Evolutionary conservation across 2,329 filamentous ascomycete species (phyloP).

Genomic region (Epichloe scottii): DNA sequence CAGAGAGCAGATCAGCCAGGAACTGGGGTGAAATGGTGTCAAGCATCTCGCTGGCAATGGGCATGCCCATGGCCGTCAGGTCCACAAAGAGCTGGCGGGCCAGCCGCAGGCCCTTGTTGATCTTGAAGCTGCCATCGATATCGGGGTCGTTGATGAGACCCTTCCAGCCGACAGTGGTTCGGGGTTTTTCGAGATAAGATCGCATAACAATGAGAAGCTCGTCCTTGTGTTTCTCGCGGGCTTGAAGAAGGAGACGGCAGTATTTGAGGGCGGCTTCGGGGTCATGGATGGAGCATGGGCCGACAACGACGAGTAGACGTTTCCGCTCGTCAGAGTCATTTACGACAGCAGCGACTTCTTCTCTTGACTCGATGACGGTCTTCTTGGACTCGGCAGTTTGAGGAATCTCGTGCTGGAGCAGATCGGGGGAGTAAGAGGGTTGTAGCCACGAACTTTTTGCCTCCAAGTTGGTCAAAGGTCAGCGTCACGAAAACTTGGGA

Average conservation of each 20-base stretch:
- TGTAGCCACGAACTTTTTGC: constrained; percentile 66
- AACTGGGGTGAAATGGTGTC: constrained; percentile 98
- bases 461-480: neutral
- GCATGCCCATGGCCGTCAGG: constrained; percentile 75
- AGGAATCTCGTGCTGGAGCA: constrained; percentile 86
- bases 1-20: constrained; percentile 86
- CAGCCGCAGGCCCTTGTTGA: constrained; percentile 93
- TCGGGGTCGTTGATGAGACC: constrained; percentile 98
- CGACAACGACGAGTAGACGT: constrained; percentile 84
- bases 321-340: constrained; percentile 64
- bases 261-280: constrained; percentile 82
- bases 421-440: constrained; percentile 86
- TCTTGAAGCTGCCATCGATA: constrained; percentile 93
- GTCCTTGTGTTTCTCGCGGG: constrained; percentile 69
- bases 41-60: constrained; percentile 95
- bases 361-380: constrained; percentile 59
- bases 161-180: constrained; percentile 98
- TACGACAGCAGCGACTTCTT: constrained; percentile 59
- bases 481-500: neutral
- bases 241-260: constrained; percentile 60
- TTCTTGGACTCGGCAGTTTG: constrained; percentile 45
- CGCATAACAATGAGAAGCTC: constrained; percentile 88
- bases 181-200: constrained; percentile 96
- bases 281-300: constrained; percentile 96
- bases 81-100: constrained; percentile 91